These are phyloP conservation scores for Cyclostephanos tholiformis DNA, from an alignment of 108 stramenopile species.

Conservation along the genomic window DNA sequence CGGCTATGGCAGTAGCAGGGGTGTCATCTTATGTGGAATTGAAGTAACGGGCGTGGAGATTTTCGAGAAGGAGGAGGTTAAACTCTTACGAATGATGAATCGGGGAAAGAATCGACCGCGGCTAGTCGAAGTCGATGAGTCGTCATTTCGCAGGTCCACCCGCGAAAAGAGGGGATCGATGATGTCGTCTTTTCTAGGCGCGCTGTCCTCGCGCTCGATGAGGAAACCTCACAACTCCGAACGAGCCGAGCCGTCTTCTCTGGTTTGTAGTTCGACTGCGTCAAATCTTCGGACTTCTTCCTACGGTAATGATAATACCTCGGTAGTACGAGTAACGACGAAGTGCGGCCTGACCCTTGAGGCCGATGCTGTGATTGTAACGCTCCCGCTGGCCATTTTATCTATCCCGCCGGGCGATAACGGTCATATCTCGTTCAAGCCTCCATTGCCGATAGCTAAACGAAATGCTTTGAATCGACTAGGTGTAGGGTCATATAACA, in stretches of 20 bases:
- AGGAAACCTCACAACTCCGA: neutral
- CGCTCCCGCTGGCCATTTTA: conserved; percentile 86
- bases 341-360: conserved; percentile 68
- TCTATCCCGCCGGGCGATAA: conserved; percentile 58
- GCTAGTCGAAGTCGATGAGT: neutral
- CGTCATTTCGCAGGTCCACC: conserved; percentile 30
- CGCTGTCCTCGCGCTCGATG: neutral
- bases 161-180: conserved; percentile 39
- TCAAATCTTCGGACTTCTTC: conserved; percentile 8
- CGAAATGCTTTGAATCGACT: conserved; percentile 72
- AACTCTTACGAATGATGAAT: conserved; percentile 14
- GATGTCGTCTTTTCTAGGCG: conserved; percentile 15
- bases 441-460: conserved; percentile 75
- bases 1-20: conserved; percentile 6
- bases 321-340: conserved; percentile 55
- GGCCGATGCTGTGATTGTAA: conserved; percentile 83
- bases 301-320: conserved; percentile 35
- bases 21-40: conserved; percentile 51
- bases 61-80: conserved; percentile 48
- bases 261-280: neutral
- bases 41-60: conserved; percentile 48
- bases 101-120: neutral
- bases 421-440: conserved; percentile 68
- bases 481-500: conserved; percentile 88
- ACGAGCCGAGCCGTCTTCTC: neutral